These are phyloP conservation scores for Pichia kluyveri DNA, from an alignment of 805 yeast genomes.

Conservation along the genomic window DNA sequence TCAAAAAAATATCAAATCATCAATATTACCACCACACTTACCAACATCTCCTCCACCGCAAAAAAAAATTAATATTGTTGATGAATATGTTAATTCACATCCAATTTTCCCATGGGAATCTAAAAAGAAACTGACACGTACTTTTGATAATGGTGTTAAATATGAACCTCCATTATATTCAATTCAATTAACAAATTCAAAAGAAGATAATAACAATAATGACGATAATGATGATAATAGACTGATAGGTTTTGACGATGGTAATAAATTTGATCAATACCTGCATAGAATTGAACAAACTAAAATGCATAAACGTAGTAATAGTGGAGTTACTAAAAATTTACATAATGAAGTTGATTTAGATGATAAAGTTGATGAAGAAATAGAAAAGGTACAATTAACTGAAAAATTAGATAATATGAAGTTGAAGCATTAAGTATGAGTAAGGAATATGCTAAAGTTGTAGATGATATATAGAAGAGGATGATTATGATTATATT, in stretches of 20 bases:
- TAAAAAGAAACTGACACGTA: constrained; percentile 10
- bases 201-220: neutral
- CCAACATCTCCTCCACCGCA: neutral
- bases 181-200: constrained; percentile 8
- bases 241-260: constrained; percentile 17
- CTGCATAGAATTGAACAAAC: neutral
- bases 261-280: constrained; percentile 5
- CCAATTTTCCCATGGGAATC: constrained; percentile 31
- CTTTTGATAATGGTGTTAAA: constrained; percentile 11
- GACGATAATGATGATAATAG: neutral
- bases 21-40: neutral
- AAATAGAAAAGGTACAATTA: neutral
- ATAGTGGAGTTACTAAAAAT: neutral
- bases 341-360: neutral
- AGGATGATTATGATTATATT: neutral
- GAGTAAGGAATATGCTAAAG: neutral
- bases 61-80: constrained; percentile 4
- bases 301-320: neutral
- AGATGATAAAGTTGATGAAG: constrained; percentile 1
- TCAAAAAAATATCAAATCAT: neutral
- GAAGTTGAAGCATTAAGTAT: too few species aligned
- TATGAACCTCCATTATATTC: constrained; percentile 12
- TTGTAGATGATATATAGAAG: neutral
- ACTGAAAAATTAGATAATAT: neutral
- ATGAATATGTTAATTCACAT: constrained; percentile 19